These are phyloP conservation scores for Solanum paucissectum DNA, from an alignment of 257 asterid genomes.

Conservation along the genomic window DNA sequence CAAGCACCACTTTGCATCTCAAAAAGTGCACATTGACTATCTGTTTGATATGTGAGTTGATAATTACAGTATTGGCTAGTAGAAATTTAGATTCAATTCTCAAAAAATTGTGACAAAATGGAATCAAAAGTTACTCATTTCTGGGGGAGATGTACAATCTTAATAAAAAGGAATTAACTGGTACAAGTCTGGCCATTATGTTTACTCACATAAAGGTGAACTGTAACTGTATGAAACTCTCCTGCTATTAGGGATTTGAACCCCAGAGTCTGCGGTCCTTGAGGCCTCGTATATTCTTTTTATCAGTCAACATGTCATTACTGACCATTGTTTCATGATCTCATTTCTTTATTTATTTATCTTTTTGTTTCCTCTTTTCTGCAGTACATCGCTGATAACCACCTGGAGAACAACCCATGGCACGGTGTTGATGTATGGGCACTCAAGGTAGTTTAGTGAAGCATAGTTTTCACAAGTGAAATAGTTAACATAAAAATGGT, in stretches of 20 bases:
- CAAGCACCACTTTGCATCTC: not conserved
- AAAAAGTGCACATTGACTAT: not conserved
- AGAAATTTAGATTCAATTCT: not conserved
- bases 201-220: not conserved
- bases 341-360: not conserved
- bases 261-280: not conserved
- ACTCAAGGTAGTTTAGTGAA: constrained; percentile 53
- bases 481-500: not conserved
- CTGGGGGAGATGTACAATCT: not conserved
- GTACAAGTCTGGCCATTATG: not conserved
- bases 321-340: not conserved
- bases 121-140: not conserved
- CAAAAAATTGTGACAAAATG: not conserved
- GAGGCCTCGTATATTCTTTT: not conserved
- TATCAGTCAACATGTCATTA: not conserved
- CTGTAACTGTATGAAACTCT: not conserved
- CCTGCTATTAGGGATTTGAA: not conserved
- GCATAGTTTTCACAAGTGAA: not conserved
- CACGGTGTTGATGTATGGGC: constrained; percentile 70
- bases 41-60: not conserved
- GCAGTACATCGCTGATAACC: constrained; percentile 83
- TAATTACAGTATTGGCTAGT: not conserved
- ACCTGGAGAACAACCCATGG: constrained; percentile 79
- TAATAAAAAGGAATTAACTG: not conserved
- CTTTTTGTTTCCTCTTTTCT: constrained; percentile 3